Evolutionary conservation across 495 filamentous ascomycete genomes (phyloP).

Genomic region (Daldinia childiae): DNA sequence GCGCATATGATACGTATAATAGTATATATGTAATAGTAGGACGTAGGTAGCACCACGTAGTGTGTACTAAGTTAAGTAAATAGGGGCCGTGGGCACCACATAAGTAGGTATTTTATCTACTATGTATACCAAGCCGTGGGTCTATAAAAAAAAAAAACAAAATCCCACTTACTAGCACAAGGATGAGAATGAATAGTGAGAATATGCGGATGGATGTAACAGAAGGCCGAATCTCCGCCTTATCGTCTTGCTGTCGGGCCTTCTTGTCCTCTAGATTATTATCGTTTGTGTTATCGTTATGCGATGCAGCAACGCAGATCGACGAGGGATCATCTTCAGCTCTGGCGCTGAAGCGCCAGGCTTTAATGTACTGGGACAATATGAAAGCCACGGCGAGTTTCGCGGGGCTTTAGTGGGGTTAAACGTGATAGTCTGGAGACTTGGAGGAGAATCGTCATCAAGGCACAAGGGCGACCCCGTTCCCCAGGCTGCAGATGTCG

Average conservation of each 20-base stretch:
- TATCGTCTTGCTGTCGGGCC: conserved; percentile 26
- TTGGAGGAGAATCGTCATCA: conserved; percentile 37
- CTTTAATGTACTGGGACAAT: conserved; percentile 33
- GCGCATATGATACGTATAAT: not conserved
- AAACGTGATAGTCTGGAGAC: conserved; percentile 37
- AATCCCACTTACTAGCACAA: conserved; percentile 58
- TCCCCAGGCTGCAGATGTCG: conserved; percentile 23
- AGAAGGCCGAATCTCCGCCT: conserved; percentile 21
- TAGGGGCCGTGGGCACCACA: conserved; percentile 7
- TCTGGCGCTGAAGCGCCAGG: conserved; percentile 48
- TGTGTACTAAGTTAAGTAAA: conserved; percentile 6
- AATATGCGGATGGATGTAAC: conserved; percentile 48
- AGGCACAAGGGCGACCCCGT: conserved; percentile 10
- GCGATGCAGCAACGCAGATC: conserved; percentile 15
- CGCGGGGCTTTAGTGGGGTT: conserved; percentile 50
- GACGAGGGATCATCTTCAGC: conserved; percentile 38
- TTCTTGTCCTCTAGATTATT: conserved; percentile 7
- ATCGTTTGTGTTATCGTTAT: conserved; percentile 28
- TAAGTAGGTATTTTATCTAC: conserved; percentile 19
- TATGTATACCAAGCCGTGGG: conserved; percentile 22
- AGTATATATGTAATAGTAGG: not conserved
- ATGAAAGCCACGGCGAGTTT: conserved; percentile 47
- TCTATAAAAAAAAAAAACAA: conserved; percentile 3
- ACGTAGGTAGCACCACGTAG: not conserved
- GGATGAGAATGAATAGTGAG: conserved; percentile 54